Evolutionary conservation across 768 basidiomycete species (phyloP).

Genomic region (Kwoniella pini): DNA sequence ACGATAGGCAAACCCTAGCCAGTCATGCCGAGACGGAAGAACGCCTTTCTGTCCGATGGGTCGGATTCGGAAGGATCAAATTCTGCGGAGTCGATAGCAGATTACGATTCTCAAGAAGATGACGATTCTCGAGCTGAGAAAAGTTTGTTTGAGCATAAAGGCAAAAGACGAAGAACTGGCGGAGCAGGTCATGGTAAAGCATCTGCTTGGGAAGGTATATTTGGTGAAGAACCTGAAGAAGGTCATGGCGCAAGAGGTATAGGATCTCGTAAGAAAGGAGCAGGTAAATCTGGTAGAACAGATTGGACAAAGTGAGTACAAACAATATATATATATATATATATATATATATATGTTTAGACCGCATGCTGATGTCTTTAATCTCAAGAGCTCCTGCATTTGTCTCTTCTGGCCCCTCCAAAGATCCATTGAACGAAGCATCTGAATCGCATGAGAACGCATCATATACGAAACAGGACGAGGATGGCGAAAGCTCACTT

Average conservation of each 20-base stretch:
- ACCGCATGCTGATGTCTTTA: not conserved
- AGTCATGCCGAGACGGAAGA: conserved; percentile 54
- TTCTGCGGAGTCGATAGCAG: conserved; percentile 27
- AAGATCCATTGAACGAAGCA: conserved; percentile 12
- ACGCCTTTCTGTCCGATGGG: conserved; percentile 61
- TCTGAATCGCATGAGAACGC: conserved; percentile 14
- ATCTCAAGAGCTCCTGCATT: conserved; percentile 46
- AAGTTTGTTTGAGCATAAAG: conserved; percentile 45
- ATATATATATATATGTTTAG: not conserved
- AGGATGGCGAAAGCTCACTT: conserved; percentile 5
- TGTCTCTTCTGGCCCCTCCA: conserved; percentile 25
- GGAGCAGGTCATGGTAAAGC: conserved; percentile 42
- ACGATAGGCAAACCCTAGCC: too few relatives aligned
- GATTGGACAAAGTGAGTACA: conserved; percentile 51
- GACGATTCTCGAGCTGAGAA: conserved; percentile 47
- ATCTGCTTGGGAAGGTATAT: conserved; percentile 53
- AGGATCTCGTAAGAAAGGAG: conserved; percentile 28
- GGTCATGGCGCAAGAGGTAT: conserved; percentile 28
- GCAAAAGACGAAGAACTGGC: conserved; percentile 34
- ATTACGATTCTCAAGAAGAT: conserved; percentile 50
- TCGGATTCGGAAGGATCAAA: conserved; percentile 58
- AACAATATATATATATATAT: not conserved
- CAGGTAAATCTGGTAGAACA: conserved; percentile 10
- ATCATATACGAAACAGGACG: conserved; percentile 6
- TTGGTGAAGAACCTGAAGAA: conserved; percentile 49